Conservation (phyloP, 495 filamentous ascomycete species). For the Talaromyces wortmannii region DNA sequence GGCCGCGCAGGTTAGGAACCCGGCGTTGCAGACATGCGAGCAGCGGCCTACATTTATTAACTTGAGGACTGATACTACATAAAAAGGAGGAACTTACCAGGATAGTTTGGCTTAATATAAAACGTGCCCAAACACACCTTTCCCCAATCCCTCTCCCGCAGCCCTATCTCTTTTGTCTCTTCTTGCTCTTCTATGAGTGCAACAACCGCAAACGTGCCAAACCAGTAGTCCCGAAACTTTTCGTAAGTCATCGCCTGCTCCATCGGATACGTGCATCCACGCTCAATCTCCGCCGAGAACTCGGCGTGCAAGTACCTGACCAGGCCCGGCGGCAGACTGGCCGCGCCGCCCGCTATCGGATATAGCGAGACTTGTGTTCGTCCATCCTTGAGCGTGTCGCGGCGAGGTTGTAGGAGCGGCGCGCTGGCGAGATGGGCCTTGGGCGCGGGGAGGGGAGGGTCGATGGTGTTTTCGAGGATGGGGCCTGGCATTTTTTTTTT, state of each 20-base stretch:
- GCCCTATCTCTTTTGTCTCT: constrained; percentile 34
- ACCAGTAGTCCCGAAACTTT: constrained; percentile 83
- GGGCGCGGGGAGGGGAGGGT: constrained; percentile 46
- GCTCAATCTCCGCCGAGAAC: constrained; percentile 83
- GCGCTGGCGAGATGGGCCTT: constrained; percentile 42
- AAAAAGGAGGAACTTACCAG: constrained; percentile 52
- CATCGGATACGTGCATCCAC: constrained; percentile 93
- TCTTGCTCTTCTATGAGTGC: constrained; percentile 71
- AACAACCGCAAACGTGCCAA: constrained; percentile 85
- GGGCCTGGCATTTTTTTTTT: constrained; percentile 32
- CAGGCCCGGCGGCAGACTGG: constrained; percentile 41
- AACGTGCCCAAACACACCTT: constrained; percentile 85
- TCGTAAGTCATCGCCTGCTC: constrained; percentile 63
- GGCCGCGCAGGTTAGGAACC: constrained; percentile 80
- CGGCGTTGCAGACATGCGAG: constrained; percentile 86
- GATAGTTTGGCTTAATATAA: constrained; percentile 98
- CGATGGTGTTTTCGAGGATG: constrained; percentile 74
- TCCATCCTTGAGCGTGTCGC: constrained; percentile 66
- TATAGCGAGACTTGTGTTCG: constrained; percentile 79
- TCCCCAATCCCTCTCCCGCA: constrained; percentile 64
- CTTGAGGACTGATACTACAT: background rate
- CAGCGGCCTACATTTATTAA: constrained; percentile 26
- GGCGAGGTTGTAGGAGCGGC: constrained; percentile 57
- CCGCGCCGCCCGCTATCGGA: constrained; percentile 60
- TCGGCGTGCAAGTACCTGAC: constrained; percentile 70